Evolutionary conservation across 768 basidiomycete species (phyloP), one percentile per base, ranked within the genome.

Genomic region (Kondoa malvinella): DNA sequence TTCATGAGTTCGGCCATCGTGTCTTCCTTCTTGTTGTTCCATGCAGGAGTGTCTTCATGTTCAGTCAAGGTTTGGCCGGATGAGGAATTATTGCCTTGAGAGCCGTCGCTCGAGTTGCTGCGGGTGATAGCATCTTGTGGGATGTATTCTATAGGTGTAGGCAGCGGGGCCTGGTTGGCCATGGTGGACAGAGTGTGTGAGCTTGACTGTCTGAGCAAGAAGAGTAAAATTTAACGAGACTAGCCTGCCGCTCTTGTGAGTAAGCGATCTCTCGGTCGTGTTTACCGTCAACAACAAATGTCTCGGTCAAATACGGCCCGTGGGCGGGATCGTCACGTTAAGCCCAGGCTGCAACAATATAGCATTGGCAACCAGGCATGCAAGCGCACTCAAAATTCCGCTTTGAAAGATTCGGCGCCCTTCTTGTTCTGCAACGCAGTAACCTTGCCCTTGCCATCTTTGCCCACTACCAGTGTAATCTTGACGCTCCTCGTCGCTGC

Each of bases 401-500:
- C 65, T 34, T 50, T 68, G 25, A 56, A 58, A 3, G 30, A n/a
- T 50, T 68, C 68, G 1, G 57, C 34, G 1, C 66, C 69, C 12
- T 67, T 68, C 14, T 64, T 61, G 14, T 60, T 57, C 67, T 75
- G 74, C 26, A 32, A 56, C 60, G 73, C 74, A 30, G 66, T 66
- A 56, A 72, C 66, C 59, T 67, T 61, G 27, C 68, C 72, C 67
- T 73, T 70, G 29, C 70, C 74, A 56, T 64, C 68, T 62, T 66
- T 67, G 17, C 70, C 69, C 26, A 75, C 72, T 31, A 73, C 71
- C 61, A 75, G 50, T 2, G 70, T 69, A 1, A 75, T 56, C 34
- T 30, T 29, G 67, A 69, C 70, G 12, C 25, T 15, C 32, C 25
- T 33, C 27, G 69, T 17, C 26, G 56, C 61, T 34, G 63, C 29